phyloP scores from a whole-genome alignment of 1,284 basidiomycete species.

The Clitocybe nebularis region DNA sequence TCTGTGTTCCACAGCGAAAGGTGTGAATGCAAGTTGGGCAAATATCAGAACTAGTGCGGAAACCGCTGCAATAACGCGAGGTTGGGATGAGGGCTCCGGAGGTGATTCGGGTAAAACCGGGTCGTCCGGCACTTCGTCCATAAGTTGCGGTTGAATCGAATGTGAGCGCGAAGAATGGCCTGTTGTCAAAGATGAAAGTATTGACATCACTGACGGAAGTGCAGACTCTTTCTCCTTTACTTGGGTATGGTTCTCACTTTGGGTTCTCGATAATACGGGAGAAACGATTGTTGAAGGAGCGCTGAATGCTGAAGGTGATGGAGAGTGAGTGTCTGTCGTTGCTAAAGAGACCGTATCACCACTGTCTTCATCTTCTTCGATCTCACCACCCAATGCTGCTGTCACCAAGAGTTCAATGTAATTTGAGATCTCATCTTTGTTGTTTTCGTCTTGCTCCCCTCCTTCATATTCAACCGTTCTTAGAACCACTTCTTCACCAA shows the following conservation, averaged over 20 bases:
- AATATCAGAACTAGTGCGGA: slow-evolving; percentile 66
- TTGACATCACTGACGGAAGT: slow-evolving; percentile 59
- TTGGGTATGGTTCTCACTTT: slow-evolving; percentile 44
- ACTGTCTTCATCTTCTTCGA: slow-evolving; percentile 31
- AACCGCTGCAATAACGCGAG: slow-evolving; percentile 55
- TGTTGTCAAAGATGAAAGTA: slow-evolving; percentile 56
- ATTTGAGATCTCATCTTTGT: slow-evolving; percentile 22
- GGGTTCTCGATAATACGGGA: slow-evolving; percentile 51
- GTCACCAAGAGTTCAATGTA: slow-evolving; percentile 37
- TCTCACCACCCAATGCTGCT: slow-evolving; percentile 31
- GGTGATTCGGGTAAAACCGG: slow-evolving; percentile 20
- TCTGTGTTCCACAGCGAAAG: slow-evolving; percentile 41
- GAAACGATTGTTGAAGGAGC: slow-evolving; percentile 38
- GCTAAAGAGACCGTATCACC: slow-evolving; percentile 36
- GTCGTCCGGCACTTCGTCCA: slow-evolving; percentile 14
- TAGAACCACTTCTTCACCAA: slow-evolving; percentile 59
- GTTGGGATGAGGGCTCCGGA: slow-evolving; percentile 27
- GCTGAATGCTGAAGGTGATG: slow-evolving; percentile 27
- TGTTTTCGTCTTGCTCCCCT: slow-evolving; percentile 22
- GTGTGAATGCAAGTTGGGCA: slow-evolving; percentile 66
- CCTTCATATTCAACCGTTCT: slow-evolving; percentile 40
- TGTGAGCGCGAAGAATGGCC: slow-evolving; percentile 53
- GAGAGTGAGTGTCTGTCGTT: slow-evolving; percentile 34
- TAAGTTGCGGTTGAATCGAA: slow-evolving; percentile 35
- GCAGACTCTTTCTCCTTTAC: slow-evolving; percentile 31